These are phyloP conservation scores for Geosmithia morbida DNA, from an alignment of 2,329 filamentous ascomycete genomes.

Conservation along the genomic window DNA sequence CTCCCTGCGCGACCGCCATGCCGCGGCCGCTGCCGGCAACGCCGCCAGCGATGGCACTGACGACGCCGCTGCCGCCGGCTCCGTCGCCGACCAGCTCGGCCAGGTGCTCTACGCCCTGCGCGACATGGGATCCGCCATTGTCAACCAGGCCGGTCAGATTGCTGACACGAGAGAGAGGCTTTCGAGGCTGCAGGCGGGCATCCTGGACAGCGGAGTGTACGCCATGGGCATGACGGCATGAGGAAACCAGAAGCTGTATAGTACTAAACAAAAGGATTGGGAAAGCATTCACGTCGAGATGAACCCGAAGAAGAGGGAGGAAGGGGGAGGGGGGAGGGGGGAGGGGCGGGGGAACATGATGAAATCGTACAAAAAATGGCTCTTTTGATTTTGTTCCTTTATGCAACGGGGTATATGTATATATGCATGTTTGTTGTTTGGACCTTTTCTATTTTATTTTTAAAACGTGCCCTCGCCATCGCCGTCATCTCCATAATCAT, in stretches of 20 bases:
- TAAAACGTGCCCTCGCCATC: slow-evolving; percentile 25
- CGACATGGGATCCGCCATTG: slow-evolving; percentile 24
- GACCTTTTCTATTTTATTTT: not conserved
- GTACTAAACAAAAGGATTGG: not conserved
- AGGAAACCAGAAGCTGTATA: not conserved
- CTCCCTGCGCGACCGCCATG: slow-evolving; percentile 14
- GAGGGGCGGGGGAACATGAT: no score
- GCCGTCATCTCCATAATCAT: slow-evolving; percentile 36
- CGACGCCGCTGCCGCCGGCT: slow-evolving; percentile 9
- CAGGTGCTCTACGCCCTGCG: slow-evolving; percentile 22
- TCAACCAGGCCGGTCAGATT: slow-evolving; percentile 25
- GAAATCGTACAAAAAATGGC: not conserved
- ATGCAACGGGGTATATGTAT: not conserved
- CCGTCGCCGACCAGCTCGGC: slow-evolving; percentile 21
- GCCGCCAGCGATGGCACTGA: slow-evolving; percentile 11
- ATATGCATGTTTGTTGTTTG: not conserved
- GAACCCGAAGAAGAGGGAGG: no score
- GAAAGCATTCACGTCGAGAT: no score
- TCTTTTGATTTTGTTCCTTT: not conserved
- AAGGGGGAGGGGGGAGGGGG: no score
- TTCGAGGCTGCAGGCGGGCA: slow-evolving; percentile 24
- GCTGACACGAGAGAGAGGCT: slow-evolving; percentile 25
- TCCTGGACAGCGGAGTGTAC: slow-evolving; percentile 22
- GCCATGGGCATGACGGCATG: slow-evolving; percentile 16
- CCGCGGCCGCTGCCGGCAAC: slow-evolving; percentile 6